These are phyloP conservation scores for Aristolochia fimbriata DNA, from an alignment of 164 flowering plant species.

Conservation along the genomic window DNA sequence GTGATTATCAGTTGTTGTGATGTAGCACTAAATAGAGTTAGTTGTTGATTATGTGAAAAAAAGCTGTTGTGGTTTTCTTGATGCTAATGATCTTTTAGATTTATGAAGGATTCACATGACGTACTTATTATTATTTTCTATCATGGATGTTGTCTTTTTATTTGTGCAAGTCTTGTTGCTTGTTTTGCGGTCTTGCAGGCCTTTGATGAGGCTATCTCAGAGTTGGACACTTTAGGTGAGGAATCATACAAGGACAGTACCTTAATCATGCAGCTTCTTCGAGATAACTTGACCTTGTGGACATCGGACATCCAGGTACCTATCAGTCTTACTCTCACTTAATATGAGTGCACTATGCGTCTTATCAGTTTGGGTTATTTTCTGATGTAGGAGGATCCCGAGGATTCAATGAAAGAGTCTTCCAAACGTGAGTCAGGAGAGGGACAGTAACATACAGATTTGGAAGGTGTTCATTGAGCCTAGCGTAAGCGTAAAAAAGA, in stretches of 20 bases:
- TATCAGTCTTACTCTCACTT: background rate
- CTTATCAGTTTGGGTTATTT: background rate
- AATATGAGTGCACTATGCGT: background rate
- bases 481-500: too few relatives aligned
- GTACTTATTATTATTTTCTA: too few relatives aligned
- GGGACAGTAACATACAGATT: slow-evolving; percentile 6
- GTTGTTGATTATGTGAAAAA: too few relatives aligned
- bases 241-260: slow-evolving; percentile 95
- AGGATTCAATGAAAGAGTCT: slow-evolving; percentile 58
- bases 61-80: too few relatives aligned
- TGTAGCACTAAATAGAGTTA: too few relatives aligned
- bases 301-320: slow-evolving; percentile 48
- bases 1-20: too few relatives aligned
- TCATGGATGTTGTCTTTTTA: background rate
- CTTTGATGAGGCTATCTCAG: slow-evolving; percentile 90
- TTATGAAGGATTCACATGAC: too few relatives aligned
- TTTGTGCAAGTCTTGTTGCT: background rate
- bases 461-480: background rate
- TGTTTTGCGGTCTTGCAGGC: slow-evolving; percentile 30
- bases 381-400: slow-evolving; percentile 21
- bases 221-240: slow-evolving; percentile 75
- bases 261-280: slow-evolving; percentile 79
- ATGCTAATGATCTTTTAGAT: too few relatives aligned
- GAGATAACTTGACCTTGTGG: slow-evolving; percentile 94
- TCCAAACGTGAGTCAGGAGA: slow-evolving; percentile 32